phyloP scores from a whole-genome alignment of 192 early-diverging fungal species.

The Gryganskiella cystojenkinii region DNA sequence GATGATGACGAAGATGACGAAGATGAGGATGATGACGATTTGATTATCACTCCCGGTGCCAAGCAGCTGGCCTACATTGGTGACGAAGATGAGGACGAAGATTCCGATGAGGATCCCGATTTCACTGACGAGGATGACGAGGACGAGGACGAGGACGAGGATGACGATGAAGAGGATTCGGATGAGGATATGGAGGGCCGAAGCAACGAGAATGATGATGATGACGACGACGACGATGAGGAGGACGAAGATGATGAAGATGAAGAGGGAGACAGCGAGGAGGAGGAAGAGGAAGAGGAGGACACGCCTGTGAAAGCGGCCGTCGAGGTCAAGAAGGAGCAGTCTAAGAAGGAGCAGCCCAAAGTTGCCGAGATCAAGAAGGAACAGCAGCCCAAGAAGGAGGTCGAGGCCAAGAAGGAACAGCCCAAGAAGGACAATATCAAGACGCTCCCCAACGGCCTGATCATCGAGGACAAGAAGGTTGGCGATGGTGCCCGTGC shows the following conservation, averaged over 20 bases:
- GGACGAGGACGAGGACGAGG: constrained; percentile 50
- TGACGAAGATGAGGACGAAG: constrained; percentile 38
- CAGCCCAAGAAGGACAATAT: constrained; percentile 57
- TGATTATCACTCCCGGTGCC: constrained; percentile 25
- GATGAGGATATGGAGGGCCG: constrained; percentile 3
- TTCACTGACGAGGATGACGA: constrained; percentile 51
- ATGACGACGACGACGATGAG: constrained; percentile 9
- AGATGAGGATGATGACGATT: constrained; percentile 5
- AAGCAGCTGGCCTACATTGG: constrained; percentile 34
- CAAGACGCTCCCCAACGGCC: constrained; percentile 74
- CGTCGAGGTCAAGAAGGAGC: constrained; percentile 45
- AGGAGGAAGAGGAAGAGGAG: constrained; percentile 20
- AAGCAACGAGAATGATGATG: constrained; percentile 2
- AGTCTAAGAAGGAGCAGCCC: constrained; percentile 34
- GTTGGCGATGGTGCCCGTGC: constrained; percentile 55
- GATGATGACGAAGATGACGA: constrained; percentile 40
- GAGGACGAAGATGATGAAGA: constrained; percentile 8
- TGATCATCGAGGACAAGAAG: constrained; percentile 85
- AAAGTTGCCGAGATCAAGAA: constrained; percentile 37
- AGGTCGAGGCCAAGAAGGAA: constrained; percentile 39
- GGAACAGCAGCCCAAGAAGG: constrained; percentile 50
- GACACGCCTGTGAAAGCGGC: constrained; percentile 7
- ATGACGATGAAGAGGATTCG: constrained; percentile 7
- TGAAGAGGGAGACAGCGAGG: constrained; percentile 9
- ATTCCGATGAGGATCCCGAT: constrained; percentile 47